A percentile compares a stretch with the other conserved stretches of the same genome.
Conservation (phyloP, 371 early-diverging fungal species). For the Ordospora colligata region DNA sequence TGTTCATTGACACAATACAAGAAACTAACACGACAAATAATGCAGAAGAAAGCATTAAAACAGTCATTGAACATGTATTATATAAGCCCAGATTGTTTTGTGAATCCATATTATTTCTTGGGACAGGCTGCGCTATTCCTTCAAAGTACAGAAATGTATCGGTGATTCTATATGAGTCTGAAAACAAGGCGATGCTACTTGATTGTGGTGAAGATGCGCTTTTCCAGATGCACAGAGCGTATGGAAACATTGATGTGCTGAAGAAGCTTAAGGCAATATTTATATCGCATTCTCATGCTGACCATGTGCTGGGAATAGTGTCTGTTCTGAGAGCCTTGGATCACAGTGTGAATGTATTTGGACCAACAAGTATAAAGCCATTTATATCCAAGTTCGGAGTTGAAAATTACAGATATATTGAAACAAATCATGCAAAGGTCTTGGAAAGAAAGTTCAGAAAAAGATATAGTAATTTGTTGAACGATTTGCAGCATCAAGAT, state of each 20-base stretch:
- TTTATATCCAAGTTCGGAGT: slow-evolving; percentile 24
- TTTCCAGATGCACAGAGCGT: slow-evolving; percentile 73
- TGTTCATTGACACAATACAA: not conserved
- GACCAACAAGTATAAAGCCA: slow-evolving; percentile 15
- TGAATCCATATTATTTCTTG: slow-evolving; percentile 60
- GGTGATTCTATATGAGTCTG: slow-evolving; percentile 51
- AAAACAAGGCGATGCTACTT: slow-evolving; percentile 63
- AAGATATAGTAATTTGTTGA: not conserved
- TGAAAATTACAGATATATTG: slow-evolving; percentile 5
- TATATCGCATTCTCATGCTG: slow-evolving; percentile 92
- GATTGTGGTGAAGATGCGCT: slow-evolving; percentile 94
- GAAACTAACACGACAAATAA: not conserved
- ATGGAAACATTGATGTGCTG: slow-evolving; percentile 62
- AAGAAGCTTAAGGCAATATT: slow-evolving; percentile 68
- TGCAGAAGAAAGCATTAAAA: not conserved
- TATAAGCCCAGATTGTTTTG: not conserved
- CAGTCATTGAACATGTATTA: too few species aligned
- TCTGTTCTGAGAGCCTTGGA: slow-evolving; percentile 45
- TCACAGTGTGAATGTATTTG: slow-evolving; percentile 35
- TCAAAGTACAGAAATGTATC: slow-evolving; percentile 85
- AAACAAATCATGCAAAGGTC: slow-evolving; percentile 27
- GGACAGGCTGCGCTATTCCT: slow-evolving; percentile 88
- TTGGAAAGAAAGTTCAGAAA: slow-evolving; percentile 1
- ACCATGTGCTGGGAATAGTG: slow-evolving; percentile 81
- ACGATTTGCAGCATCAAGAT: too few species aligned